Conservation (phyloP, 2,329 filamentous ascomycete genomes). For the Paraconiothyrium sp. region DNA sequence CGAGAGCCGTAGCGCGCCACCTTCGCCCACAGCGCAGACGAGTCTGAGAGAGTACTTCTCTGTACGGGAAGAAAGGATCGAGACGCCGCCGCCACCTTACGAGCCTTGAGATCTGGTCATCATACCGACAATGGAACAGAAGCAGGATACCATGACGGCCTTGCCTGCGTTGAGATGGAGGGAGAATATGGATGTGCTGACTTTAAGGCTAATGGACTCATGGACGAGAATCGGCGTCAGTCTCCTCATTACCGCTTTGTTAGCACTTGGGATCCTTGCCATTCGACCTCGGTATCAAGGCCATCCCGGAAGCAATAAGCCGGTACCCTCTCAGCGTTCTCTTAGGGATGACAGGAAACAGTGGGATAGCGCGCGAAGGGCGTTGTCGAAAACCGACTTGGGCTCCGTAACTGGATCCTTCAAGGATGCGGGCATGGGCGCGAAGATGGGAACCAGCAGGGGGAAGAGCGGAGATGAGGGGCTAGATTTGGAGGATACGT, state of each 20-base stretch:
- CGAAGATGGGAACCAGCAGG: constrained; percentile 11
- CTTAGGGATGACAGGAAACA: not conserved
- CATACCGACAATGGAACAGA: not conserved
- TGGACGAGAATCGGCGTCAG: not conserved
- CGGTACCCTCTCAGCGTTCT: not conserved
- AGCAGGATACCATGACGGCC: not conserved
- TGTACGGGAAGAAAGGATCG: constrained; percentile 7
- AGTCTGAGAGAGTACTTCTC: constrained; percentile 1
- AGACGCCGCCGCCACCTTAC: constrained; percentile 31
- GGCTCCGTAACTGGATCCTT: not conserved
- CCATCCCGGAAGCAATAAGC: not conserved
- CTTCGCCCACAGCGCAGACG: constrained; percentile 2
- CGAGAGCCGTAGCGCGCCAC: constrained; percentile 9
- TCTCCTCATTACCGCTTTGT: not conserved
- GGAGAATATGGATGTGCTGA: constrained; percentile 4
- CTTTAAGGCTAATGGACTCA: not conserved
- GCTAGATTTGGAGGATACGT: constrained; percentile 34
- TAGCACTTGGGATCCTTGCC: not conserved
- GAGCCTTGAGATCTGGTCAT: constrained; percentile 11
- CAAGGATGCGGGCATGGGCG: constrained; percentile 10
- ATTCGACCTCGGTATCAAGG: not conserved
- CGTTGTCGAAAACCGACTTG: not conserved
- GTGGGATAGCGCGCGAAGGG: not conserved
- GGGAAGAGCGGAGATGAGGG: constrained; percentile 9
- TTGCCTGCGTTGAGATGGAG: not conserved